Evolutionary conservation across 495 filamentous ascomycete genomes (phyloP), one percentile per base, ranked within the genome.

Genomic region (Podospora didyma): DNA sequence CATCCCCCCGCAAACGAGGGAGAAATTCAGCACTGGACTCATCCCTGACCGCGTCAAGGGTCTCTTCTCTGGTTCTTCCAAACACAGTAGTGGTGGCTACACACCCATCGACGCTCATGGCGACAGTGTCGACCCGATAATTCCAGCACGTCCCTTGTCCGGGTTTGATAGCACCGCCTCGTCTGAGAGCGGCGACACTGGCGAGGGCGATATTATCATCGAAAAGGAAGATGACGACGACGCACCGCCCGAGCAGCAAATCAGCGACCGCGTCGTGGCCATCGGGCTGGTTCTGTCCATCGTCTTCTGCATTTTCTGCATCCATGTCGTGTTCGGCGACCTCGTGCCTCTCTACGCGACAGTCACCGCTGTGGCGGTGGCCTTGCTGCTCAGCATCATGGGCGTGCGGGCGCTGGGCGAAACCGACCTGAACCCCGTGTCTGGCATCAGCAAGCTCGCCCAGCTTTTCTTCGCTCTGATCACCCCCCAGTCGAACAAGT

Each of bases 361-460:
- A n/a, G 73, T 89, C 28, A 81, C 88, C 19, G 89, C 94, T 17
- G 90, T 97, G 23, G 65, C 93, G 35, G 85, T 97, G 67, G 92
- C 94, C 1, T 84, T 98, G 20, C 73, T 97, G 28, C 79, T 97
- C 21, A 91, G 89, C 49, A 85, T 97, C 57, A 96, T 97, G 92
- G 95, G 95, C 48, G 94, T 98, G 50, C 81, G 94, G 20, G 94
- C 94, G 0, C 78, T 97, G 0, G 93, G 94, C 37, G 93, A 98
- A 75, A 98, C 94, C 9, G 94, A 98, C 66, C 80, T 98, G 23
- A 98, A 97, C 69, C 94, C 94, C 9, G 94, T 97, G 19, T 96
- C 90, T 20, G 94, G 94, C 47, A 98, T 98, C 73, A 89, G 85
- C 69, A 98, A 98, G 76, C 78, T 98, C 5, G 96, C 94, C 0